A percentile compares a stretch with the other conserved stretches of the same genome.
Evolutionary conservation across 139 green algal genomes (phyloP).

Genomic region (Chlamydomonas eustigma): DNA sequence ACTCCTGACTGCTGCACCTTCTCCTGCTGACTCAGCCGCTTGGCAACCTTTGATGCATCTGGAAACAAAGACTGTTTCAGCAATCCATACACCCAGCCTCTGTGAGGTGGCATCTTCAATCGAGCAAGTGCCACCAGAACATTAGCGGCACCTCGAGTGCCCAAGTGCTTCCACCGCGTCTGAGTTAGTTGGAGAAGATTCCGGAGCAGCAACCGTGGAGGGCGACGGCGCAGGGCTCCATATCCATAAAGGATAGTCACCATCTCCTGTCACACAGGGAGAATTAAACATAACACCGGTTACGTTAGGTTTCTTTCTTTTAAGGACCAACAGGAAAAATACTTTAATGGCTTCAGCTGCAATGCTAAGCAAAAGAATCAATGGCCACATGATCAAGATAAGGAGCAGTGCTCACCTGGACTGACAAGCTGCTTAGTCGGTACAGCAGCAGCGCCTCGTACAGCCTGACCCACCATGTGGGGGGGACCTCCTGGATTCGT

Average conservation of each 20-base stretch:
- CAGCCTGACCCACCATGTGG: background rate
- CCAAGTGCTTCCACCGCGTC: background rate
- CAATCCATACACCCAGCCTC: constrained; percentile 4
- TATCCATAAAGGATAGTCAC: background rate
- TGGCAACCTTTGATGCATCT: background rate
- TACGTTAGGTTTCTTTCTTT: too few relatives aligned
- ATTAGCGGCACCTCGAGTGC: background rate
- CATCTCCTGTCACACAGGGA: background rate
- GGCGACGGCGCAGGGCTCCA: background rate
- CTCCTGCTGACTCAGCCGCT: too few relatives aligned
- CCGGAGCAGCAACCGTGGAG: background rate
- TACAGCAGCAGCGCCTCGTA: too few relatives aligned
- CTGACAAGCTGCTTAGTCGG: too few relatives aligned
- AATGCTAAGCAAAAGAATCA: too few relatives aligned
- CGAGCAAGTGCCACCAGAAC: background rate
- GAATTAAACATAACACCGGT: too few relatives aligned
- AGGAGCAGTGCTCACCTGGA: too few relatives aligned
- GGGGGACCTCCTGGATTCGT: background rate
- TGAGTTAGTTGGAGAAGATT: background rate
- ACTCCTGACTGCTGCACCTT: too few relatives aligned
- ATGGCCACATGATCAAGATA: too few relatives aligned
- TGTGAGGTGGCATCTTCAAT: background rate
- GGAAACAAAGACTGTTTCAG: background rate
- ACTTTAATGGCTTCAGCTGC: too few relatives aligned
- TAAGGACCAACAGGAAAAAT: too few relatives aligned